Evolutionary conservation across 257 asterid genomes (phyloP).

Genomic region (Ophiorrhiza pumila): DNA sequence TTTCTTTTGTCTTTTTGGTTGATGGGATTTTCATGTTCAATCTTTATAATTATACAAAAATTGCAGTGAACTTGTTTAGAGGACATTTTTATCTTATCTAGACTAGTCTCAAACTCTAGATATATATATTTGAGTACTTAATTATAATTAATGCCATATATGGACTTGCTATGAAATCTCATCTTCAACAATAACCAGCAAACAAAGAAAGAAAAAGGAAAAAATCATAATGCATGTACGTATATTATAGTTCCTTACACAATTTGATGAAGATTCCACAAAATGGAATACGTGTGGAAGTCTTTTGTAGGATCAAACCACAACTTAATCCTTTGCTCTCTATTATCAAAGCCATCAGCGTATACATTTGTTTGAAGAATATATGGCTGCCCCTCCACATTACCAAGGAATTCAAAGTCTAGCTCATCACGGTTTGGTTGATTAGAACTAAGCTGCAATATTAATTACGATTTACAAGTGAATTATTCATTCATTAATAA

Average conservation of each 20-base stretch:
- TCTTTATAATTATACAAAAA: too few relatives aligned
- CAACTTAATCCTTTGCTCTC: slow-evolving; percentile 69
- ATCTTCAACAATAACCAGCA: too few relatives aligned
- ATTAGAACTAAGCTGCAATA: slow-evolving; percentile 66
- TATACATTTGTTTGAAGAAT: slow-evolving; percentile 77
- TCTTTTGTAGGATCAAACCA: slow-evolving; percentile 95
- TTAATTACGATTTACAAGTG: too few relatives aligned
- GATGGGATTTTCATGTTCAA: too few relatives aligned
- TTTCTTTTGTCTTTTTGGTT: too few relatives aligned
- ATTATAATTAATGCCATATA: too few relatives aligned
- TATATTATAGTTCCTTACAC: slow-evolving; percentile 51
- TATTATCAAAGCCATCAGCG: slow-evolving; percentile 60
- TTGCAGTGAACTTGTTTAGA: too few relatives aligned
- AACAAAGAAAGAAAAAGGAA: background rate
- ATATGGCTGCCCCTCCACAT: slow-evolving; percentile 54
- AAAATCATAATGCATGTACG: background rate
- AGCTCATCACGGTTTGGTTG: slow-evolving; percentile 70
- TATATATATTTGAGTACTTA: too few relatives aligned
- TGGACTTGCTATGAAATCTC: too few relatives aligned
- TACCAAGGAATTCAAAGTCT: slow-evolving; percentile 94
- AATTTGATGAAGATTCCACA: slow-evolving; percentile 83
- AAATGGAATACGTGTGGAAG: slow-evolving; percentile 75
- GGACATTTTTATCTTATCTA: too few relatives aligned
- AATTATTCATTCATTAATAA: background rate
- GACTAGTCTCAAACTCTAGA: too few relatives aligned